Base-by-base conservation (phyloP, 225 moss, liverwort and hornwort species). In the Sphagnum tenellum region DNA sequence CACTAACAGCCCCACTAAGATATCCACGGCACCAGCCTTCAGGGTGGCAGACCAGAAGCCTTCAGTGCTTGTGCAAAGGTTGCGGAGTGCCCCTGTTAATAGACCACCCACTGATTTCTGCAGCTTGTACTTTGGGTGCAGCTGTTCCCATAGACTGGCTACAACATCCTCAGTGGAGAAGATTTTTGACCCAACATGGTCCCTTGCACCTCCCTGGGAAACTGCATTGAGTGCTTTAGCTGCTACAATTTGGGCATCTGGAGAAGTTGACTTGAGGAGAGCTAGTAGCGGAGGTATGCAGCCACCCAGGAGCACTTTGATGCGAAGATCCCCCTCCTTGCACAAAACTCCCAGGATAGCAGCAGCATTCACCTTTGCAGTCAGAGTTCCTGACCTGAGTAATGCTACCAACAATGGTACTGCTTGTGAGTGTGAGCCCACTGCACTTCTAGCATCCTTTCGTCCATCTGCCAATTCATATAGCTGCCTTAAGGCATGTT, bases 131-230 rank as follows among this genome's bases (percentile, higher is more conserved):
- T 81, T 75, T 48, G 81, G 76, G 52, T 93, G 89, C 67, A 98
- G 74, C 78, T 98, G 98, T 62, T 98, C 90, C 98, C 98, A 98
- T 29, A 98, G 79, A 68, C 90, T 89, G 46, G 84, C 80, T 3
- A 93, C 93, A 49, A 98, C 98, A 14, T 93, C 98, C 74, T 98
- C 98, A 0, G 98, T 98, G 50, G 98, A 90, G 60, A 98, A 98
- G 60, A 98, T 98, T 69, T 91, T 93, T 7, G 98, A 86, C 7
- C 98, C 98, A 49, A 98, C 98, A 67, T 98, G 90, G 64, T 98
- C 98, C 71, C 94, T 89, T 2, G 87, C 87, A 55, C 98, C 93
- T 49, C 89, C 98, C 71, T 90, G 93, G 5, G 98, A 98, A 9
- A 98, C 98, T 2, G 98, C 90, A 73, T 89, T 80, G 58, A 98